These are phyloP conservation scores for Picea engelmannii DNA, from an alignment of 83 land plant genomes.

Conservation along the genomic window DNA sequence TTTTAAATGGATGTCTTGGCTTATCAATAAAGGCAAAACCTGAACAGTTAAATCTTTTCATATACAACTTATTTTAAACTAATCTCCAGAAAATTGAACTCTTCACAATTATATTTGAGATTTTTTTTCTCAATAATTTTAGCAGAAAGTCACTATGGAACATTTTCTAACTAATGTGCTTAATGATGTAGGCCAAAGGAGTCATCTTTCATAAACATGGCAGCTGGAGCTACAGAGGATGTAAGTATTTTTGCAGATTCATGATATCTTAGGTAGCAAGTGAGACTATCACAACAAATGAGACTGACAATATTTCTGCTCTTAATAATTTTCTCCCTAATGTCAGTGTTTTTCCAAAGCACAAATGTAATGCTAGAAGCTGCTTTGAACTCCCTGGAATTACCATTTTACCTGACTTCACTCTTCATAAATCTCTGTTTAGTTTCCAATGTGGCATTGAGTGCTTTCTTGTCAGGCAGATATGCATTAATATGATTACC, in stretches of 20 bases:
- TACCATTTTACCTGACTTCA: too few relatives aligned
- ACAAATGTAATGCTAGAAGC: too few relatives aligned
- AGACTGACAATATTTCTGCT: neutral
- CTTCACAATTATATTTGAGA: neutral
- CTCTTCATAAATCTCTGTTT: too few relatives aligned
- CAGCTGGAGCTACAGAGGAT: slow-evolving; percentile 86
- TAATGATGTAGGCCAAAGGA: slow-evolving; percentile 57
- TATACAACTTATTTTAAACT: neutral
- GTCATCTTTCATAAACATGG: slow-evolving; percentile 64
- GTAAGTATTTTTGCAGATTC: slow-evolving; percentile 30
- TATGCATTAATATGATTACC: too few relatives aligned
- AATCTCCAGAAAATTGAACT: neutral
- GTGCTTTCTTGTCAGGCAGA: too few relatives aligned
- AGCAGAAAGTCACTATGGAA: neutral
- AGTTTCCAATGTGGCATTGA: too few relatives aligned
- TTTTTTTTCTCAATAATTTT: neutral
- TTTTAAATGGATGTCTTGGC: too few relatives aligned
- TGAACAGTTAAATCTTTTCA: too few relatives aligned
- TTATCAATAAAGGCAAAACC: too few relatives aligned
- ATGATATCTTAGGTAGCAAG: neutral
- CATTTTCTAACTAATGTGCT: neutral
- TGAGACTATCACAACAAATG: neutral
- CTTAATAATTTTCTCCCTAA: neutral
- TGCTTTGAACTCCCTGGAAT: too few relatives aligned
- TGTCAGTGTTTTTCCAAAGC: neutral